A percentile compares a stretch with the other conserved stretches of the same genome.
Evolutionary conservation across 2,329 filamentous ascomycete species (phyloP).

Genomic region (Pestalotiopsis sp.): DNA sequence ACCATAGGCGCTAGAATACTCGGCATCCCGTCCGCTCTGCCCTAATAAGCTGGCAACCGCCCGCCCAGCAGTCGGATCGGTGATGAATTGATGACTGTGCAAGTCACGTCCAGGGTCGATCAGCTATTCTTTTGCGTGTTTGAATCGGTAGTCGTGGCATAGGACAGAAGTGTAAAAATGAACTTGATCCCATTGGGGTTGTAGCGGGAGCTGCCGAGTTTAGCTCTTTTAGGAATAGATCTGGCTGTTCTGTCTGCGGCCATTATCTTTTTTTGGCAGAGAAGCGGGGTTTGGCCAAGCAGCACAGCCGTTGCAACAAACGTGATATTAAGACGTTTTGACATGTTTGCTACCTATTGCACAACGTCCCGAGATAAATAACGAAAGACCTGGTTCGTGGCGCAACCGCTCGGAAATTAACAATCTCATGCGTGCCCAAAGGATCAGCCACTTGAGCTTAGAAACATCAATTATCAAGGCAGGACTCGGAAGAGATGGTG

Average conservation of each 20-base stretch:
- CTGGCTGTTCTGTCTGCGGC: not conserved
- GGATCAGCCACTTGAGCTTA: not conserved
- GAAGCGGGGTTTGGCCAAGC: not conserved
- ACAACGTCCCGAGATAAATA: not conserved
- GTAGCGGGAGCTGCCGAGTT: not conserved
- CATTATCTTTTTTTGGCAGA: not conserved
- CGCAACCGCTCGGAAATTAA: not conserved
- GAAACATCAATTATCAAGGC: no score
- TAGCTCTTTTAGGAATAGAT: not conserved
- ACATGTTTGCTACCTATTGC: not conserved
- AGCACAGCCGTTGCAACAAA: not conserved
- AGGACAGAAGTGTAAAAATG: not conserved
- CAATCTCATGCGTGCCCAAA: slow-evolving; percentile 1
- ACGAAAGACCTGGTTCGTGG: not conserved
- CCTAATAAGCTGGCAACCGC: no score
- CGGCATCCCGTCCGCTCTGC: no score
- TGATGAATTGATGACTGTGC: no score
- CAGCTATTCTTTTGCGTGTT: not conserved
- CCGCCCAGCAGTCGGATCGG: no score
- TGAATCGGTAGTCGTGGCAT: not conserved
- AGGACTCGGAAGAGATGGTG: not conserved
- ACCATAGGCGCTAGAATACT: no score
- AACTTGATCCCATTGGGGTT: not conserved
- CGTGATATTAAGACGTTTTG: not conserved
- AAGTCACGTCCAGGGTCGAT: no score